phyloP scores from a whole-genome alignment of 176 grass and related monocot species.

The Oryza brachyantha region DNA sequence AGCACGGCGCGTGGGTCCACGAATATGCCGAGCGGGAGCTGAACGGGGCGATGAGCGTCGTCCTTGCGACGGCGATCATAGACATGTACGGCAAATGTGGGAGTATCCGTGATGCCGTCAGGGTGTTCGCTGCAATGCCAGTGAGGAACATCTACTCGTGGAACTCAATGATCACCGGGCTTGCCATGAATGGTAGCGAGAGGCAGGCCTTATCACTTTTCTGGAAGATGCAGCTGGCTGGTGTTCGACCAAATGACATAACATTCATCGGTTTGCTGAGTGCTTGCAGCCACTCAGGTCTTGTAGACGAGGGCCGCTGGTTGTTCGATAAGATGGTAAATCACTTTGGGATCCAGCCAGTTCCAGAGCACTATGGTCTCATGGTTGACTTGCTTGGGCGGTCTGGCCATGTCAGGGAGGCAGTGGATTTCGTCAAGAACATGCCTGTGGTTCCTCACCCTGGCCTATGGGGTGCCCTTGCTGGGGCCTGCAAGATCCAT shows the following conservation, averaged over 20 bases:
- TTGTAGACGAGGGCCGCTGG: slow-evolving; percentile 47
- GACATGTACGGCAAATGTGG: slow-evolving; percentile 86
- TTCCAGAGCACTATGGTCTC: slow-evolving; percentile 57
- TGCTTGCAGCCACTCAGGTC: slow-evolving; percentile 65
- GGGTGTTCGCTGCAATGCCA: slow-evolving; percentile 45
- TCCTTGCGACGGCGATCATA: slow-evolving; percentile 46
- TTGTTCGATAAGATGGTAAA: slow-evolving; percentile 55
- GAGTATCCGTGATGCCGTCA: slow-evolving; percentile 38
- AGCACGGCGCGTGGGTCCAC: slow-evolving; percentile 47
- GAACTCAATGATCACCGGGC: slow-evolving; percentile 64
- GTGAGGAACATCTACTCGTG: slow-evolving; percentile 59
- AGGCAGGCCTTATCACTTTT: slow-evolving; percentile 50
- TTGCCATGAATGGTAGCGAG: slow-evolving; percentile 61
- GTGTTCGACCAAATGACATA: slow-evolving; percentile 49
- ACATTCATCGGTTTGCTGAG: slow-evolving; percentile 62
- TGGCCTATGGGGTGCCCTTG: slow-evolving; percentile 67
- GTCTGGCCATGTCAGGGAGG: slow-evolving; percentile 54
- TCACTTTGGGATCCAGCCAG: slow-evolving; percentile 36
- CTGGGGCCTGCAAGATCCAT: slow-evolving; percentile 65
- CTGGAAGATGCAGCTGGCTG: slow-evolving; percentile 67
- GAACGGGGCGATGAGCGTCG: slow-evolving; percentile 27
- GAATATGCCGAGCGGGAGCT: slow-evolving; percentile 21
- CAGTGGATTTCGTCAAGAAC: slow-evolving; percentile 49
- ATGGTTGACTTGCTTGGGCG: slow-evolving; percentile 67
- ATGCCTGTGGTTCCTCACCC: slow-evolving; percentile 66